These are phyloP conservation scores for Rhodotorula toruloides DNA, from an alignment of 768 basidiomycete species.

Conservation along the genomic window DNA sequence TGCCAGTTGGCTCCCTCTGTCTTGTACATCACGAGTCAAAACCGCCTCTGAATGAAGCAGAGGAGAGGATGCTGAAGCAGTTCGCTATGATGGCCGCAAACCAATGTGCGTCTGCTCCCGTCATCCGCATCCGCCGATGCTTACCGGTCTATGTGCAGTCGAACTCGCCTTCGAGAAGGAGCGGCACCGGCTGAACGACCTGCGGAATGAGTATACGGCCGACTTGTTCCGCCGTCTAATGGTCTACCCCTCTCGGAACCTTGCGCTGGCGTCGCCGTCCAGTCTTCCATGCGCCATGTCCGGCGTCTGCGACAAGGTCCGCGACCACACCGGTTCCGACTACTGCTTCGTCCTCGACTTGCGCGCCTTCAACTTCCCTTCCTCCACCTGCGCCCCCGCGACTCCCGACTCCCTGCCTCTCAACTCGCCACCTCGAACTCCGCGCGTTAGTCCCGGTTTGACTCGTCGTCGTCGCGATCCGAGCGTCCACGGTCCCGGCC, in stretches of 20 bases:
- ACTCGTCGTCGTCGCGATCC: background rate
- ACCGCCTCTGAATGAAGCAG: background rate
- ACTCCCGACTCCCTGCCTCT: background rate
- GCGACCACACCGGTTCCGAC: background rate
- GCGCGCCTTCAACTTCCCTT: background rate
- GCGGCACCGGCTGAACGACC: background rate
- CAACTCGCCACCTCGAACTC: background rate
- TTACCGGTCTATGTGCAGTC: background rate
- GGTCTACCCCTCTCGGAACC: background rate
- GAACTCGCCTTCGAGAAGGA: background rate
- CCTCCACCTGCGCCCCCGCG: background rate
- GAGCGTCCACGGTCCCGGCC: background rate
- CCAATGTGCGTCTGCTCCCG: background rate
- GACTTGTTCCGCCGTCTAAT: background rate
- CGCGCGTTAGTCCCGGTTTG: background rate
- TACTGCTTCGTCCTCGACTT: slow-evolving; percentile 9
- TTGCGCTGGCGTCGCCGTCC: background rate
- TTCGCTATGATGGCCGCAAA: background rate
- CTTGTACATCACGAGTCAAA: background rate
- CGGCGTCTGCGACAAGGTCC: background rate
- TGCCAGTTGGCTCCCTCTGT: background rate
- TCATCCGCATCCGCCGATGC: no score
- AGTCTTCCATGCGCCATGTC: background rate
- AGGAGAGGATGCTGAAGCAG: slow-evolving; percentile 2
- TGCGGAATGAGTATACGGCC: background rate